Evolutionary conservation across 352 stramenopile genomes (phyloP), one percentile per base, ranked within the genome.

Genomic region (Phytophthora hibernalis): DNA sequence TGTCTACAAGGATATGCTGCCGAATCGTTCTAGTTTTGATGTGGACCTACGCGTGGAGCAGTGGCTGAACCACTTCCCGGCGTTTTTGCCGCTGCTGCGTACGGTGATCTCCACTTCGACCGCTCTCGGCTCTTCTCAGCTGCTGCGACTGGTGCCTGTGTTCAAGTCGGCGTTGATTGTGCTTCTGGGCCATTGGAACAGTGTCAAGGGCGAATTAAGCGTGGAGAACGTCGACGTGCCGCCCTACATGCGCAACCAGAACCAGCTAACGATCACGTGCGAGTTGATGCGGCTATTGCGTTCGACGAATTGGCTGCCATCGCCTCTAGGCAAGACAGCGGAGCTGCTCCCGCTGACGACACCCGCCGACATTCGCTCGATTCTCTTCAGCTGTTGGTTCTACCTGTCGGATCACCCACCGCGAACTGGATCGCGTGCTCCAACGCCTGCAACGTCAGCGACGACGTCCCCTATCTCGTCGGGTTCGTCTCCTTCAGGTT

Each of bases 341-440:
- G 80, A 93, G 57, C 56, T 95, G 58, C 69, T 95, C 16, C 87
- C 85, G 13, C 45, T 91, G 31, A 89, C 86, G 1, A 85, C 80
- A 12, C 80, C 87, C 0, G 74, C 74, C 7, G 87, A 95, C 40
- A 90, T 94, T 35, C 85, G 87, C 21, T 72, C 70, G 1, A 91
- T 95, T 54, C 77, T 95, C 37, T 92, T 93, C 33, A 90, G 82
- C 65, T 91, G 85, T 60, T 95, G 87, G 87, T 92, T 91, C 58
- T 95, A 89, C 61, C 75, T 95, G 43, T 79, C 80, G 1, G 86
- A 95, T 49, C 81, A 93, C 26, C 85, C 87, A 8, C 87, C 87
- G 7, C 70, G 54, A 1, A 51, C 38, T 11, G 72, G 72, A 3
- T 78, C 70, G 0, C 54, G 68, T 18, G 79, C 65, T 0, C 66